These are phyloP conservation scores for Aspergillus funiculosus DNA, from an alignment of 495 filamentous ascomycete species.

Conservation along the genomic window DNA sequence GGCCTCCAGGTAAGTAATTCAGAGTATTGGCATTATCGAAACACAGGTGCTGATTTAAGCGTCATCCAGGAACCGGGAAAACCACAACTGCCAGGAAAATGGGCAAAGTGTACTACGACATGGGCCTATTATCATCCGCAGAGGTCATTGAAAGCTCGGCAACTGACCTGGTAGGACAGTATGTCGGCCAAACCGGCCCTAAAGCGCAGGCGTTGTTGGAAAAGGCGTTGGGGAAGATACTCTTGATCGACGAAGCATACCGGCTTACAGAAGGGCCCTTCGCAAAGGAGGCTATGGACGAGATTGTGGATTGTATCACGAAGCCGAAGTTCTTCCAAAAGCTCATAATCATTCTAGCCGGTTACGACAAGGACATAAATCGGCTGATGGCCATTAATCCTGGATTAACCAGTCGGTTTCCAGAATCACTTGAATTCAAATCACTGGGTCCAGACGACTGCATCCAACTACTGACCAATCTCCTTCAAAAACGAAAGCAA, in stretches of 20 bases:
- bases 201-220: slow-evolving; percentile 38
- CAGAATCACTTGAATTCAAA: slow-evolving; percentile 43
- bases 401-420: slow-evolving; percentile 49
- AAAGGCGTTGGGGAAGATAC: slow-evolving; percentile 49
- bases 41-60: background rate
- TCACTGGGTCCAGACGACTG: slow-evolving; percentile 38
- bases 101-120: slow-evolving; percentile 68
- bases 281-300: slow-evolving; percentile 66
- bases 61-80: slow-evolving; percentile 69
- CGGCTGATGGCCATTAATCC: slow-evolving; percentile 53
- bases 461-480: slow-evolving; percentile 29
- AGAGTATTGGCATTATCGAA: background rate
- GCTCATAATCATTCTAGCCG: slow-evolving; percentile 68
- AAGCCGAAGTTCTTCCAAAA: slow-evolving; percentile 57
- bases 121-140: slow-evolving; percentile 52
- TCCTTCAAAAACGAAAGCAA: slow-evolving; percentile 21
- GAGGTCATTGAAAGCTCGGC: slow-evolving; percentile 58
- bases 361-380: slow-evolving; percentile 65
- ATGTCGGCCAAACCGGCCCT: slow-evolving; percentile 45
- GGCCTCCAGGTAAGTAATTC: slow-evolving; percentile 49
- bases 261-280: slow-evolving; percentile 50
- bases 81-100: slow-evolving; percentile 66
- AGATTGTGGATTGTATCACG: slow-evolving; percentile 64
- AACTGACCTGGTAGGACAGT: slow-evolving; percentile 56
- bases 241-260: slow-evolving; percentile 61